Base-by-base conservation (phyloP, 2,329 filamentous ascomycete genomes). In the Atkinsonella texensis region DNA sequence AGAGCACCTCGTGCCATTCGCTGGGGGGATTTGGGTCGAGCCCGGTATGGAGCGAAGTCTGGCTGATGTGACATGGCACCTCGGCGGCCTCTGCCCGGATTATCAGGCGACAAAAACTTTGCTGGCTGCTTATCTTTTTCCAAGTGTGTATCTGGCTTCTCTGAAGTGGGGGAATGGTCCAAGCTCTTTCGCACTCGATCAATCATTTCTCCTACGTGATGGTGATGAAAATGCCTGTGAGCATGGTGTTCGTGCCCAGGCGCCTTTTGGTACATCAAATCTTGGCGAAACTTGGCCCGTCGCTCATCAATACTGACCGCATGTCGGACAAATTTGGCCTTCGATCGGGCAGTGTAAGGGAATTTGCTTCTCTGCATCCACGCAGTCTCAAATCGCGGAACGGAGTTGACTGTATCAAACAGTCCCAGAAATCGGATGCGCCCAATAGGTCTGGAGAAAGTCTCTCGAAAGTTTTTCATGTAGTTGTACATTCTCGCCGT, bases 281-380 rank as follows among this genome's bases (percentile, higher is more conserved):
- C 83, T 58, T 85, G 83, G 6, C 83, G 73, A 56, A 87, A 87
- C 65, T 87, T 87, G 54, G 83, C 83, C 2, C 84, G 75, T 6
- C 83, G 72, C 63, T 87, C 84, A 55, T 87, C 83, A 52, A 87
- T 85, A 17, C 79, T 79, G 1, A 87, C 83, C 1, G 83, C 83
- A 55, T 87, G 84, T 0, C 84, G 75, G 49, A 87, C 82, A 0
- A 84, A 76, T 58, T 72, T 75, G 2, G 78, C 78, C 9, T 72
- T 78, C 20, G 73, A 79, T 1, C 75, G 67, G 1, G 77, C 77
- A 0, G 78, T 81, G 61, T 85, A 86, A 0, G 85, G 85, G 42
- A 89, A 89, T 62, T 84, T 88, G 61, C 77, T 87, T 39, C 87
- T 78, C 61, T 87, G 79, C 84, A 91, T 90, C 79, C 83, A 87